Percentiles rank a stretch among this genome's conserved stretches.
Conservation (phyloP, 148 eudicot genomes). For the Mesembryanthemum crystallinum region DNA sequence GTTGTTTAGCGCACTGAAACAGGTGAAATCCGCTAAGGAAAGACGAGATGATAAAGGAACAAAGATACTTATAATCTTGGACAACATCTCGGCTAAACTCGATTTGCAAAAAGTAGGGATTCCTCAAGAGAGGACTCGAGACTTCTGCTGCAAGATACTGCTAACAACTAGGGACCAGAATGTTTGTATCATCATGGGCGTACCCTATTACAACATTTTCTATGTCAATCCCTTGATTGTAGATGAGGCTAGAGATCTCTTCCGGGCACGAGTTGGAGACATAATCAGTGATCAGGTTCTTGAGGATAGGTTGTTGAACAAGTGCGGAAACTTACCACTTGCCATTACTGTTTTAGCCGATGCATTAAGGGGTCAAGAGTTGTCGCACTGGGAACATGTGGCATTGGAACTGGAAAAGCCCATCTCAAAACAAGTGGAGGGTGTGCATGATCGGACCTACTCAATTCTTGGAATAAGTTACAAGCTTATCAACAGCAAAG, state of each 20-base stretch:
- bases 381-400: conserved; percentile 10
- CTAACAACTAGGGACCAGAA: conserved; percentile 7
- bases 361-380: conserved; percentile 2
- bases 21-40: no score
- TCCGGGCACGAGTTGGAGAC: neutral
- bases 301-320: neutral
- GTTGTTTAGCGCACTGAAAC: neutral
- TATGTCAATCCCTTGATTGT: neutral
- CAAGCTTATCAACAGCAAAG: conserved; percentile 20
- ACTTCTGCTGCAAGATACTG: conserved; percentile 11
- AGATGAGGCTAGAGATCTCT: conserved; percentile 4
- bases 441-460: neutral
- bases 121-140: conserved; percentile 11
- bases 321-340: conserved; percentile 23
- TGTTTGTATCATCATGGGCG: conserved; percentile 14
- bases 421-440: neutral
- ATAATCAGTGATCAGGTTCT: neutral
- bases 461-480: conserved; percentile 16
- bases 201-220: neutral
- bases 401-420: conserved; percentile 7
- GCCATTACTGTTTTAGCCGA: conserved; percentile 6
- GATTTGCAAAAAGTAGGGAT: conserved; percentile 17
- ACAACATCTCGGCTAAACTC: conserved; percentile 6
- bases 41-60: no score
- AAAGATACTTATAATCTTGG: neutral